phyloP scores from a whole-genome alignment of 441 rosid genomes.

The Metrosideros polymorpha region DNA sequence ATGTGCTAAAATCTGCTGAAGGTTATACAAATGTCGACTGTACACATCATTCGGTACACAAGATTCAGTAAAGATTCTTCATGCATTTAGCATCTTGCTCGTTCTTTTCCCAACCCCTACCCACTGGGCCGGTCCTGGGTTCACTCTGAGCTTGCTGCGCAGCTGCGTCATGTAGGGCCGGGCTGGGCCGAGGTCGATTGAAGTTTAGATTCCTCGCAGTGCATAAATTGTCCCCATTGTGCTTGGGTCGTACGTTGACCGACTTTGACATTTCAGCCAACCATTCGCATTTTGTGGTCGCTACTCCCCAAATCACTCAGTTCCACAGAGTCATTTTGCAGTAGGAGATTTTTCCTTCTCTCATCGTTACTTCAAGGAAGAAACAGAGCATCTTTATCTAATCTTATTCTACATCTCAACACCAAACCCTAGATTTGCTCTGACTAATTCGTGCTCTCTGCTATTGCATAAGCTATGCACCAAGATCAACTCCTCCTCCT shows the following conservation, averaged over 20 bases:
- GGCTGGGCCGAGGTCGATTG: not conserved
- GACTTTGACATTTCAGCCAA: not conserved
- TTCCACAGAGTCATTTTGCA: no score
- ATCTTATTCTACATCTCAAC: not conserved
- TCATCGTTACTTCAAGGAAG: no score
- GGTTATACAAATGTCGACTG: not conserved
- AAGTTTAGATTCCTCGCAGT: no score
- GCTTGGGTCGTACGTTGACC: not conserved
- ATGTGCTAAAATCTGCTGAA: not conserved
- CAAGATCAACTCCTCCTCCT: not conserved
- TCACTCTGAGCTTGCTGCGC: not conserved
- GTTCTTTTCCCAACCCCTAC: not conserved
- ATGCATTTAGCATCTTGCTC: not conserved
- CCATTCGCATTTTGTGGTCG: not conserved
- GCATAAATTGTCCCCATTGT: not conserved
- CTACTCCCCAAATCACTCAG: not conserved
- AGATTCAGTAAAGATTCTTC: no score
- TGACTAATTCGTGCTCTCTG: not conserved
- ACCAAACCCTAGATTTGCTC: not conserved
- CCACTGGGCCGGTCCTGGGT: not conserved
- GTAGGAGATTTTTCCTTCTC: no score
- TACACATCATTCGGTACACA: accelerated
- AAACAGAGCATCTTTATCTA: not conserved
- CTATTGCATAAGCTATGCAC: not conserved
- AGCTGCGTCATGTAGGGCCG: not conserved